Percentiles rank a stretch among this genome's conserved stretches.
Conservation (phyloP, 225 moss, liverwort and hornwort species). For the Physcomitrellopsis africana region DNA sequence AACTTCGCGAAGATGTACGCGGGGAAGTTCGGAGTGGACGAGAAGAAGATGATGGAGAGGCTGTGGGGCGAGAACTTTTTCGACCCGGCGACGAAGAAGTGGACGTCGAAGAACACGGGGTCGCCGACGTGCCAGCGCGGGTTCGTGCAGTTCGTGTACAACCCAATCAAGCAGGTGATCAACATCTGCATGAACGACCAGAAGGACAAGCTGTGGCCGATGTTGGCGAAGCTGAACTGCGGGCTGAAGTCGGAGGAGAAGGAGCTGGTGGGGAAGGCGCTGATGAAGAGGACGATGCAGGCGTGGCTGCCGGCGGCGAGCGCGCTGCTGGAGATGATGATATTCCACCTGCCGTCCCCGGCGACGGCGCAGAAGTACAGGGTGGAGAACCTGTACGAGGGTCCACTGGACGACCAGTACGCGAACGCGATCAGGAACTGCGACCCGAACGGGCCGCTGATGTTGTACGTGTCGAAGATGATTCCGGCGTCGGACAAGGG, state of each 20-base stretch:
- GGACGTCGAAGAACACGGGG: constrained; percentile 77
- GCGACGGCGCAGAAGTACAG: constrained; percentile 59
- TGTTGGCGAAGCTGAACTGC: constrained; percentile 75
- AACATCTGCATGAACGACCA: constrained; percentile 95
- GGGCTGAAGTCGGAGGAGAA: constrained; percentile 58
- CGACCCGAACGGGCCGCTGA: constrained; percentile 58
- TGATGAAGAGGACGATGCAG: constrained; percentile 77
- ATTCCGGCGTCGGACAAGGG: constrained; percentile 69
- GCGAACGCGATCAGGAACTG: constrained; percentile 68
- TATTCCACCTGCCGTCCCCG: constrained; percentile 65
- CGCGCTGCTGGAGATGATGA: constrained; percentile 73
- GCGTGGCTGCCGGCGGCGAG: constrained; percentile 58
- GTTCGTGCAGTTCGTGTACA: constrained; percentile 92
- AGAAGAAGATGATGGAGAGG: constrained; percentile 97
- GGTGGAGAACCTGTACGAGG: constrained; percentile 73
- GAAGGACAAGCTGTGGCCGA: constrained; percentile 95
- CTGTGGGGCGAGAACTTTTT: constrained; percentile 96
- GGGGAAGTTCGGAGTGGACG: constrained; percentile 59
- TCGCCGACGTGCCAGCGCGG: constrained; percentile 75
- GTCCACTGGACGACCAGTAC: constrained; percentile 64
- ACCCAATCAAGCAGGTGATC: constrained; percentile 87
- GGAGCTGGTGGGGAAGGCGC: constrained; percentile 48
- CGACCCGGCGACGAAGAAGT: constrained; percentile 79
- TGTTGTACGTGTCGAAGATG: constrained; percentile 75
- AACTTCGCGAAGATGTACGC: constrained; percentile 77